Evolutionary conservation across 441 rosid species (phyloP), one percentile per base, ranked within the genome.

Genomic region (Adansonia gregorii): DNA sequence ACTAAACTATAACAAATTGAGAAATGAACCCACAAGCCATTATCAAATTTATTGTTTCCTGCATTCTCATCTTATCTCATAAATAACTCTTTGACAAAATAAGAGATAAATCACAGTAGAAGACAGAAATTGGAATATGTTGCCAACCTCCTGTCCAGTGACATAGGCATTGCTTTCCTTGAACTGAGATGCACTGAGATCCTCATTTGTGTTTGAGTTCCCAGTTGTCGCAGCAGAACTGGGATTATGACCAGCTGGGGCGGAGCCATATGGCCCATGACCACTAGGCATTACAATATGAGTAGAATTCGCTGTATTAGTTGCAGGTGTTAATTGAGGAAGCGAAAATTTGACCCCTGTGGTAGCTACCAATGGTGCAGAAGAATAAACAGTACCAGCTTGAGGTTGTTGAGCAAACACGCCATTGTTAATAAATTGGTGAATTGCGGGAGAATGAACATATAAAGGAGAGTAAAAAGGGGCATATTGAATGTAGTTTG

Each of bases 371-470:
- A 90, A 79, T 73, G 92, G 93, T 82, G 92, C 90, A 66, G 92
- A 81, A 78, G 94, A 94, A 84, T 91, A 95, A 15, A 89, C 82
- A 72, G 84, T 76, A 65, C 94, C 93, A 77, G 87, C 88, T 81
- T 89, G 98, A 81, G 95, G 95, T 78, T 89, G 99, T 83, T 92
- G 98, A 67, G 91, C 87, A 77, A 92, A 92, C 77, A 90, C 87
- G 68, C 98, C 92, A 61, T 90, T 95, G 83, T 88, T 86, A 70
- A 93, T 78, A 83, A 86, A 89, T 77, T 93, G 99, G 80, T 94
- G 97, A 75, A 92, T 84, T 66, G 95, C 82, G 7, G 91, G 89
- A 75, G 93, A 92, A 74, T 92, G 93, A 79, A 89, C 90, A 84
- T 89, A 93, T 80, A 85, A 83, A 64, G 91, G 97, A 80, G 96